These are phyloP conservation scores for Amylostereum areolatum DNA, from an alignment of 1,284 basidiomycete genomes.

Conservation along the genomic window DNA sequence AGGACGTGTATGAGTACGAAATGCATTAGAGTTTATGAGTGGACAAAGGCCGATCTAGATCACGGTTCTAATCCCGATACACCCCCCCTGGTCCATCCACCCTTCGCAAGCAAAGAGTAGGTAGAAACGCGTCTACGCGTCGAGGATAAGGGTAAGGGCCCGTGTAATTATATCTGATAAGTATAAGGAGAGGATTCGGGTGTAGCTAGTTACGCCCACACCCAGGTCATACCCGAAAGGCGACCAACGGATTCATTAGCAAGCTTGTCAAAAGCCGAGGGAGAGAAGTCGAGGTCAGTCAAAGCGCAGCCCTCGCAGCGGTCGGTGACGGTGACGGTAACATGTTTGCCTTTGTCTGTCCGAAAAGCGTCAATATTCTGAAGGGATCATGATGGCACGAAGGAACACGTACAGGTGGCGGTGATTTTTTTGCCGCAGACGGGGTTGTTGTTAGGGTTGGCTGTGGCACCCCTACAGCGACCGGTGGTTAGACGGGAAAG, in stretches of 20 bases:
- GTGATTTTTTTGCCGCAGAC: slow-evolving; percentile 24
- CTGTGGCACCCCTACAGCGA: slow-evolving; percentile 16
- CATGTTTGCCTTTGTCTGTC: slow-evolving; percentile 44
- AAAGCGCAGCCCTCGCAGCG: slow-evolving; percentile 50
- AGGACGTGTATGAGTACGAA: too few relatives aligned
- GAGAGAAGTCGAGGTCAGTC: slow-evolving; percentile 55
- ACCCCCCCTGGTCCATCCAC: slow-evolving; percentile 16
- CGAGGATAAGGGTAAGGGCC: too few relatives aligned
- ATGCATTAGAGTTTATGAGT: too few relatives aligned
- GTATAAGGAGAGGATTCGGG: too few relatives aligned
- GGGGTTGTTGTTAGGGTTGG: slow-evolving; percentile 34
- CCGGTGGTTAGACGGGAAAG: neutral
- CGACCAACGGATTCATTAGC: slow-evolving; percentile 39
- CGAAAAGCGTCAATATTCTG: slow-evolving; percentile 1
- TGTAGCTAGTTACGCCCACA: slow-evolving; percentile 30
- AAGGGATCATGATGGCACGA: neutral
- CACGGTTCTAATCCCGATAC: too few relatives aligned
- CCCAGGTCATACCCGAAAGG: slow-evolving; percentile 44
- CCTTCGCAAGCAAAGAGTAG: slow-evolving; percentile 19
- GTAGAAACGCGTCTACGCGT: neutral
- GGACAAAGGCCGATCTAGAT: too few relatives aligned
- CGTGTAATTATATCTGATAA: too few relatives aligned
- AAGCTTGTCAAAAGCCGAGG: slow-evolving; percentile 42
- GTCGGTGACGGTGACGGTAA: slow-evolving; percentile 50
- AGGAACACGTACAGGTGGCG: slow-evolving; percentile 18